Evolutionary conservation across 2,329 filamentous ascomycete species (phyloP).

Genomic region (Pseudogymnoascus sp.): DNA sequence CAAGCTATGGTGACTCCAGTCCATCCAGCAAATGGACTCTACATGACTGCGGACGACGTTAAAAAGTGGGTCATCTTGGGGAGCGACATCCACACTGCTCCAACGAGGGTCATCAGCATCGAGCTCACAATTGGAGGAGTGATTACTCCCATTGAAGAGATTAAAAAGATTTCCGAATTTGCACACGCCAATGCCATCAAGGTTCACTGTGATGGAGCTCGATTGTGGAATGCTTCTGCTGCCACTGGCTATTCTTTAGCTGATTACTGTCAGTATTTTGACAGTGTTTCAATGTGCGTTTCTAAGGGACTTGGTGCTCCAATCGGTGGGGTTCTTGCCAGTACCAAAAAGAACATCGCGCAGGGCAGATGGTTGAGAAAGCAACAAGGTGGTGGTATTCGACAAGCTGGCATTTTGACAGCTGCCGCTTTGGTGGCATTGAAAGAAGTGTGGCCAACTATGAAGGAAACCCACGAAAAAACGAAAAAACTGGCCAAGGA

Average conservation of each 20-base stretch:
- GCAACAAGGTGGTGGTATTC: constrained; percentile 67
- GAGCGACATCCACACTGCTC: constrained; percentile 68
- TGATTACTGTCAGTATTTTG: constrained; percentile 61
- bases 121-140: constrained; percentile 80
- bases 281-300: constrained; percentile 71
- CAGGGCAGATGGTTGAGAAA: constrained; percentile 69
- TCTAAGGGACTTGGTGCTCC: constrained; percentile 77
- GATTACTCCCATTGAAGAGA: constrained; percentile 68
- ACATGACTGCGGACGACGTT: constrained; percentile 49
- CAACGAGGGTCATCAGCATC: constrained; percentile 71
- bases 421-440: constrained; percentile 68
- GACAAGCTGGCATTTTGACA: constrained; percentile 69
- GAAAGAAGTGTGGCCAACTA: constrained; percentile 41
- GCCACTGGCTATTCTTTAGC: constrained; percentile 58
- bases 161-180: constrained; percentile 60
- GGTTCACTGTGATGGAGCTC: constrained; percentile 71
- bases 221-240: constrained; percentile 73
- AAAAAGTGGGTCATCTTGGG: constrained; percentile 53
- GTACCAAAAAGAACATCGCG: constrained; percentile 34
- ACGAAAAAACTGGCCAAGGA: not conserved
- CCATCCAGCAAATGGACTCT: constrained; percentile 58
- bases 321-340: constrained; percentile 67
- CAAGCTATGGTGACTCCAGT: constrained; percentile 63
- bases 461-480: not conserved
- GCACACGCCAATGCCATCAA: constrained; percentile 55